phyloP scores from a whole-genome alignment of 441 rosid species.

The Biscutella laevigata region DNA sequence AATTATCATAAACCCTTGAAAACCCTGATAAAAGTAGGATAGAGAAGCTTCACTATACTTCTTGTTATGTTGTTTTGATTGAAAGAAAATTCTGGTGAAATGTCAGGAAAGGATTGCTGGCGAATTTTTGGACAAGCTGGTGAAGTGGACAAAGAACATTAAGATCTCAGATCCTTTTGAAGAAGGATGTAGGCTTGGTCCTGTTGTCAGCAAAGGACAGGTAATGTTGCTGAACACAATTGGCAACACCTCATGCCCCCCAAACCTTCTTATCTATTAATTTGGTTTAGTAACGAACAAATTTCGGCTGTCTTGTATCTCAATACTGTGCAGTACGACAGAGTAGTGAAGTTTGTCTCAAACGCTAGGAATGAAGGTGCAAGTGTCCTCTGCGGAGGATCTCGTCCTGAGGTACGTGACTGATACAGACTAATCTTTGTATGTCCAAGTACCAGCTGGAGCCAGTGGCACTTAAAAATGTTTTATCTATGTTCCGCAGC shows the following conservation, averaged over 20 bases:
- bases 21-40: neutral
- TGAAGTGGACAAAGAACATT: conserved; percentile 72
- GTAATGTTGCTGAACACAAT: conserved; percentile 25
- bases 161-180: conserved; percentile 89
- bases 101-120: conserved; percentile 72
- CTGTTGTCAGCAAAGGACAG: conserved; percentile 77
- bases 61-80: conserved; percentile 12
- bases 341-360: conserved; percentile 57
- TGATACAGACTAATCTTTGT: conserved; percentile 9
- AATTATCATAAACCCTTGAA: no score
- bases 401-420: conserved; percentile 54
- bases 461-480: neutral
- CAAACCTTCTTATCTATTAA: neutral
- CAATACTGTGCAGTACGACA: conserved; percentile 57
- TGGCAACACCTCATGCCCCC: neutral
- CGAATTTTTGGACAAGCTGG: conserved; percentile 65
- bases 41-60: conserved; percentile 1
- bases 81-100: conserved; percentile 4
- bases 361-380: conserved; percentile 89
- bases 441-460: neutral
- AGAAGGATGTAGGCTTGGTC: conserved; percentile 94
- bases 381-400: conserved; percentile 70
- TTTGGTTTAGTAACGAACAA: neutral
- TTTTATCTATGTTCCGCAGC: conserved; percentile 39
- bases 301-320: neutral